Evolutionary conservation across 2,329 filamentous ascomycete genomes (phyloP).

Genomic region (Fusarium coicis): DNA sequence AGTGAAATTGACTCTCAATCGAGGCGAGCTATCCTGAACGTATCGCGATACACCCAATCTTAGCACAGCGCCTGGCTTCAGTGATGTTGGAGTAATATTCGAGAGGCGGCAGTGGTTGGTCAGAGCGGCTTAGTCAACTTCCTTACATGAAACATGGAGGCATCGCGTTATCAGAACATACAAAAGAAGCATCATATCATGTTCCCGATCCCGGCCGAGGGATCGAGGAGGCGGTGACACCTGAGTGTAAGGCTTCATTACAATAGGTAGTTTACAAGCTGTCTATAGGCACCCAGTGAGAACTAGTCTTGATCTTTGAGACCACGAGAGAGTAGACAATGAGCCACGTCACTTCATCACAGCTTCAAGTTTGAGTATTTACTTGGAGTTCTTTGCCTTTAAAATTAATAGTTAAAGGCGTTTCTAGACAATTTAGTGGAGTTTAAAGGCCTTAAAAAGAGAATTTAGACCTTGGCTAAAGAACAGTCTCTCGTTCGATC

Average conservation of each 20-base stretch:
- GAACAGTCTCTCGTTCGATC: not conserved
- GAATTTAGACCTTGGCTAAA: not conserved
- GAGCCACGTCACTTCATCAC: not conserved
- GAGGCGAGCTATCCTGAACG: not conserved
- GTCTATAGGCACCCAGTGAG: not conserved
- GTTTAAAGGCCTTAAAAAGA: not conserved
- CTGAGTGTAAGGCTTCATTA: not conserved
- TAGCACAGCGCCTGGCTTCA: not conserved
- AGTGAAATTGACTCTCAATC: not conserved
- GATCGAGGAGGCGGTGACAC: not conserved
- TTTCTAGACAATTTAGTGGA: not conserved
- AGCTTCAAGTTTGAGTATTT: not conserved
- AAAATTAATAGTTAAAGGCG: not conserved
- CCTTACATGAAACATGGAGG: not conserved
- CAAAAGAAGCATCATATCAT: not conserved
- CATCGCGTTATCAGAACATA: not conserved
- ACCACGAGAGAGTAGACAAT: not conserved
- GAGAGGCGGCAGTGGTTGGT: not conserved
- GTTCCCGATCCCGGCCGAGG: not conserved
- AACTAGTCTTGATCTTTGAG: not conserved
- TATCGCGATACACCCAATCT: conserved; percentile 4
- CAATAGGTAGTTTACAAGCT: no score
- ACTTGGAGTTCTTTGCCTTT: not conserved
- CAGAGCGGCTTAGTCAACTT: not conserved
- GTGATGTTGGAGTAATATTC: not conserved